Base-by-base conservation (phyloP, 2,329 filamentous ascomycete genomes). In the Ophiostoma tasmaniense region DNA sequence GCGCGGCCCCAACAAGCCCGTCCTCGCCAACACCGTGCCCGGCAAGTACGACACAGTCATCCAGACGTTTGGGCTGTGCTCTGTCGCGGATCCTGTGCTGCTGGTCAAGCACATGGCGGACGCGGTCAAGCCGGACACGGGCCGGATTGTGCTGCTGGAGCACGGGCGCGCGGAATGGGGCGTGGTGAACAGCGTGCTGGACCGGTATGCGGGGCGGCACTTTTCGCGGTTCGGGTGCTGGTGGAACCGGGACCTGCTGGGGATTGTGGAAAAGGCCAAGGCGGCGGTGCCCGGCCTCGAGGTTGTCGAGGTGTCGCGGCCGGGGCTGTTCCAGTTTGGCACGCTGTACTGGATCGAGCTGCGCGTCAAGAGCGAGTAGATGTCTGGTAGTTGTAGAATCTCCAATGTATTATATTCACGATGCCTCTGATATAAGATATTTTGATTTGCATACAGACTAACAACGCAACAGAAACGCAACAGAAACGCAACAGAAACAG, bases 241-340 rank as follows among this genome's bases (percentile, higher is more conserved):
- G 87, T 89, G 86, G 86, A 89, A 89, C 77, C 80, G 87, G 67
- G 87, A 89, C 74, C 83, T 89, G 70, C 82, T 84, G 73, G 77
- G 74, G 42, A 80, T 89, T 37, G 81, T 89, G 10, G 77, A 80
- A 67, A 80, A 82, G 70, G 86, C 85, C 37, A 78, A 78, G 25
- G 71, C 73, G 66, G 75, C 75, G 66, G 79, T 84, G 3, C 84
- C 84, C 0, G 85, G 85, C 1, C 77, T 89, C 66, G 83, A 87
- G 75, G 78, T 89, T 55, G 81, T 88, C 61, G 78, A 80, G 71
- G 75, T 88, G 28, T 78, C 84, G 72, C 80, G 83, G 66, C 85
- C 85, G 2, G 81, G 81, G 67, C 76, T 81, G 73, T 75, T 81
- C 37, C 86, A 88, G 74, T 78, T 82, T 66, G 87, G 87, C 2